These are phyloP conservation scores for Gamsiella multidivaricata DNA, from an alignment of 192 early-diverging fungal genomes.

Conservation along the genomic window DNA sequence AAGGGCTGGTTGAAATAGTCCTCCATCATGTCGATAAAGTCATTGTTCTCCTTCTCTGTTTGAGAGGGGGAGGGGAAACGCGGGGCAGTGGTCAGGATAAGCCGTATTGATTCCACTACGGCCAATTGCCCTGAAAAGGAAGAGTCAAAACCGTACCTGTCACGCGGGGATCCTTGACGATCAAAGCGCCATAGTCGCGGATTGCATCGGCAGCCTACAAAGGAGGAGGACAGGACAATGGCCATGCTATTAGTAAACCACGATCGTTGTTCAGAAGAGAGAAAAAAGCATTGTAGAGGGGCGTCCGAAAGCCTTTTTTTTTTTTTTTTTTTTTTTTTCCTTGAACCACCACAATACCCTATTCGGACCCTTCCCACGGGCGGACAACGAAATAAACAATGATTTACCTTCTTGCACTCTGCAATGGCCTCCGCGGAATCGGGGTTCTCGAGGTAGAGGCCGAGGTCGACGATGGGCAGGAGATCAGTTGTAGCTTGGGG, in stretches of 20 bases:
- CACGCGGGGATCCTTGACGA: constrained; percentile 76
- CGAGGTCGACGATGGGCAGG: constrained; percentile 67
- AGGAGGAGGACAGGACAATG: background rate
- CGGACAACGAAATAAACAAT: background rate
- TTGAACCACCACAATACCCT: no score
- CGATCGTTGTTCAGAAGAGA: no score
- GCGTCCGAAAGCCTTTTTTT: no score
- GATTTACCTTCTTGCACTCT: constrained; percentile 65
- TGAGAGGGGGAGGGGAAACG: background rate
- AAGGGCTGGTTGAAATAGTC: constrained; percentile 74
- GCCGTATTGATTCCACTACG: background rate
- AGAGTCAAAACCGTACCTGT: constrained; percentile 36
- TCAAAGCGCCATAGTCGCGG: constrained; percentile 69
- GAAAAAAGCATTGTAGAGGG: no score
- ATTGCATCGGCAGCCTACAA: constrained; percentile 69
- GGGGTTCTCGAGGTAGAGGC: constrained; percentile 65
- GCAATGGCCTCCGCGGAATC: constrained; percentile 59
- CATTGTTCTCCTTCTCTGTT: constrained; percentile 55
- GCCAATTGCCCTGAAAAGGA: background rate
- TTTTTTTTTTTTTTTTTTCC: no score
- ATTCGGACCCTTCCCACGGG: no score
- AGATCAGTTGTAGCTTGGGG: constrained; percentile 49
- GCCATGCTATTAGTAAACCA: no score
- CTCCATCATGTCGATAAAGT: constrained; percentile 71
- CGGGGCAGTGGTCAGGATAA: background rate